A percentile compares a stretch with the other conserved stretches of the same genome.
Evolutionary conservation across 2,329 filamentous ascomycete species (phyloP).

Genomic region (Microsporum canis): DNA sequence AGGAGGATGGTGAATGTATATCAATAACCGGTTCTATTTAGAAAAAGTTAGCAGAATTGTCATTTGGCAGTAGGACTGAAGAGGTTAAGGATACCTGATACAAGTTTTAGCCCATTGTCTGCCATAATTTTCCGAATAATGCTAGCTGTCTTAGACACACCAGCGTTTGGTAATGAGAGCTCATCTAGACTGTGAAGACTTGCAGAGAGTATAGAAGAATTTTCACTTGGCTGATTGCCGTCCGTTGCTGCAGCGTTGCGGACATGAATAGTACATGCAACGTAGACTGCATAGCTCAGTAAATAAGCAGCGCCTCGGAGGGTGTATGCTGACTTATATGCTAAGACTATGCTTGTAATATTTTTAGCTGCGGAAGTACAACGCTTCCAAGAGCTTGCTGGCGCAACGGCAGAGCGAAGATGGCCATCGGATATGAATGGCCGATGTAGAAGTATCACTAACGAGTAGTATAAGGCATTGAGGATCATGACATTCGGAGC

Average conservation of each 20-base stretch:
- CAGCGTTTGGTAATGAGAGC: conserved; percentile 16
- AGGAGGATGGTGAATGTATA: conserved; percentile 12
- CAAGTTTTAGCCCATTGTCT: conserved; percentile 12
- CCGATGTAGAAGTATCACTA: conserved; percentile 37
- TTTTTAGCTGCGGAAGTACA: conserved; percentile 27
- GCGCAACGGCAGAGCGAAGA: conserved; percentile 18
- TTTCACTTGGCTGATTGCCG: conserved; percentile 16
- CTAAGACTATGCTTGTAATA: conserved; percentile 27
- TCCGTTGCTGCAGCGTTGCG: conserved; percentile 26
- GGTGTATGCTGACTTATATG: conserved; percentile 31
- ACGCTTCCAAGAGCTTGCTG: conserved; percentile 22
- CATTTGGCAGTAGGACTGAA: neutral
- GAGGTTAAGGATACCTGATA: conserved; percentile 10
- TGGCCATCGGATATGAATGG: conserved; percentile 32
- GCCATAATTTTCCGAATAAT: conserved; percentile 16
- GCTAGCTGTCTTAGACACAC: conserved; percentile 14
- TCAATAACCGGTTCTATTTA: conserved; percentile 10
- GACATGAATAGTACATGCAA: conserved; percentile 34
- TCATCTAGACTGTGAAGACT: conserved; percentile 26
- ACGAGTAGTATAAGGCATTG: conserved; percentile 30
- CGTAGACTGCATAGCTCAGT: conserved; percentile 35
- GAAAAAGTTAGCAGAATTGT: neutral
- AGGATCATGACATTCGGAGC: conserved; percentile 26
- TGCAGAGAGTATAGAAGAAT: conserved; percentile 19
- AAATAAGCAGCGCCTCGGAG: conserved; percentile 34